These are phyloP conservation scores for Cercis canadensis DNA, from an alignment of 306 rosid genomes.

Conservation along the genomic window DNA sequence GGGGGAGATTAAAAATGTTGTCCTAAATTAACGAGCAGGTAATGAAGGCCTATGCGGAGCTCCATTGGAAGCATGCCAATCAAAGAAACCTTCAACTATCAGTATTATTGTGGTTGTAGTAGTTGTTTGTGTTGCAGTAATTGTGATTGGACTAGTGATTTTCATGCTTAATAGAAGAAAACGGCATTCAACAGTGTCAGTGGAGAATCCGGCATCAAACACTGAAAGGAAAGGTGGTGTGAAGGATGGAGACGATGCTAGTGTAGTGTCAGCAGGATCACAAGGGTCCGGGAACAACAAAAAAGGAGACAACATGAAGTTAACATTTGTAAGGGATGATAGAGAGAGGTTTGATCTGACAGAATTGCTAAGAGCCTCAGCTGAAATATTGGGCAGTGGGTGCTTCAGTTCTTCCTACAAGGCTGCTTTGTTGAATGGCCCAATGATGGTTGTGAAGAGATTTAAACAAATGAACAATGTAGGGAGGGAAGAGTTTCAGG, in stretches of 20 bases:
- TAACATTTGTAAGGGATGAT: slow-evolving; percentile 67
- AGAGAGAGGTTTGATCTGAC: slow-evolving; percentile 71
- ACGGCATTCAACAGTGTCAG: not conserved
- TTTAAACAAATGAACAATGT: slow-evolving; percentile 90
- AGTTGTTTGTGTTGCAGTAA: slow-evolving; percentile 51
- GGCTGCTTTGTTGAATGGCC: slow-evolving; percentile 67
- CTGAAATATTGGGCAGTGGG: slow-evolving; percentile 92
- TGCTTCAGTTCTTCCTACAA: slow-evolving; percentile 86
- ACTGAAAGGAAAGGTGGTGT: slow-evolving; percentile 16
- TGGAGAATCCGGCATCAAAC: slow-evolving; percentile 50
- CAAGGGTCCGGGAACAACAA: too few relatives aligned
- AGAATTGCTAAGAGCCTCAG: slow-evolving; percentile 84
- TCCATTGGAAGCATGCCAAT: slow-evolving; percentile 56
- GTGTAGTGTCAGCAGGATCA: slow-evolving; percentile 39
- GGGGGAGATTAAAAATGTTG: too few relatives aligned
- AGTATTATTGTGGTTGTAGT: slow-evolving; percentile 49
- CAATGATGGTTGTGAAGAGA: slow-evolving; percentile 82
- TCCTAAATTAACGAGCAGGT: slow-evolving; percentile 51
- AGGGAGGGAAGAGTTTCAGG: slow-evolving; percentile 81
- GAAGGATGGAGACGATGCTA: slow-evolving; percentile 8
- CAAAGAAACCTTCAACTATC: slow-evolving; percentile 38
- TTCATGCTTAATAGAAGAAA: slow-evolving; percentile 48
- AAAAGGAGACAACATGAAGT: slow-evolving; percentile 55
- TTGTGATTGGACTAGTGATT: slow-evolving; percentile 46
- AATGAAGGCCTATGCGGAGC: slow-evolving; percentile 73